Percentiles rank a stretch among this genome's conserved stretches.
phyloP scores from a whole-genome alignment of 148 eudicot genomes.

The Hydrangea macrophylla region DNA sequence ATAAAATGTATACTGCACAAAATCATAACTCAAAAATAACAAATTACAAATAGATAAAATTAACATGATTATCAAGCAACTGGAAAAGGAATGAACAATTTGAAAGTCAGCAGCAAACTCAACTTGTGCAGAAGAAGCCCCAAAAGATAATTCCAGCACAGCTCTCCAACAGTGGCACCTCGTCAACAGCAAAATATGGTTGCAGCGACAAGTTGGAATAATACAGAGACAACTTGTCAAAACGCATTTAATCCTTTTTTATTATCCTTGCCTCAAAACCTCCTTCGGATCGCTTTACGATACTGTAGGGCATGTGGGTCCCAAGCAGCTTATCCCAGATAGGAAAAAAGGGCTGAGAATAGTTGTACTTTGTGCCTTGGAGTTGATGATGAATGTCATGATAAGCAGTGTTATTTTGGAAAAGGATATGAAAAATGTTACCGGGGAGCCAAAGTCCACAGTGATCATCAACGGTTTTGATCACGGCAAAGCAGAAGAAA shows the following conservation, averaged over 20 bases:
- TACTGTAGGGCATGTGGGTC: conserved; percentile 41
- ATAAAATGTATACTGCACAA: conserved; percentile 13
- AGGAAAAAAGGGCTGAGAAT: conserved; percentile 50
- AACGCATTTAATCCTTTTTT: conserved; percentile 24
- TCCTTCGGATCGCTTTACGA: conserved; percentile 44
- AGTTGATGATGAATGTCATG: conserved; percentile 62
- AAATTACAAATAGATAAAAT: conserved; percentile 8
- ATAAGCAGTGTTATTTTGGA: conserved; percentile 51
- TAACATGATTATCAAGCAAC: neutral
- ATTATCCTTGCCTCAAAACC: conserved; percentile 45
- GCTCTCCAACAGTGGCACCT: conserved; percentile 5
- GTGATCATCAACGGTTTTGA: conserved; percentile 55
- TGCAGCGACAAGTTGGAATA: neutral
- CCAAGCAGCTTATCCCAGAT: conserved; percentile 53
- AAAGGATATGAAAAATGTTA: conserved; percentile 43
- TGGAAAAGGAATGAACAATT: conserved; percentile 19
- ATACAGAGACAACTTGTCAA: neutral
- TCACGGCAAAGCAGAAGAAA: conserved; percentile 53
- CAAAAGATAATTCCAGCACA: neutral
- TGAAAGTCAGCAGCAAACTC: conserved; percentile 15
- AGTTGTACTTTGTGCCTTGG: conserved; percentile 43
- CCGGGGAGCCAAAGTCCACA: conserved; percentile 58
- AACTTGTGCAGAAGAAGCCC: conserved; percentile 6
- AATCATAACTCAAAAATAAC: neutral
- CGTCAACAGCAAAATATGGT: neutral